Evolutionary conservation across 1,284 basidiomycete genomes (phyloP).

Genomic region (Moesziomyces globuligerus): DNA sequence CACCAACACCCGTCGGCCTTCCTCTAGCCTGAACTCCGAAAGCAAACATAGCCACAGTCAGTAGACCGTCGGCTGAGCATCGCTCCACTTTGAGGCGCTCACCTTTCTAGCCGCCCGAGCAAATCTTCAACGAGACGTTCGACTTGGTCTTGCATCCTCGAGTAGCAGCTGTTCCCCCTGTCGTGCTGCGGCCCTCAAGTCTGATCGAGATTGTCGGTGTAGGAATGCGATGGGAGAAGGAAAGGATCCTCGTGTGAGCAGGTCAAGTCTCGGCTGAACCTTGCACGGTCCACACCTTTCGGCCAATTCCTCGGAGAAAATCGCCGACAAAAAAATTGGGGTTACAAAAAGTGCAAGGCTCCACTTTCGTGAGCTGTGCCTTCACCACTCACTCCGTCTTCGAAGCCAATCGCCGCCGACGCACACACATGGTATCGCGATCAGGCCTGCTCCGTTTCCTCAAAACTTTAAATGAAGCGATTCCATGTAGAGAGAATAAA

Average conservation of each 20-base stretch:
- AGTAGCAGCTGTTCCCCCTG: background rate
- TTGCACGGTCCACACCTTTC: conserved; percentile 8
- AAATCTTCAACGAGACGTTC: conserved; percentile 12
- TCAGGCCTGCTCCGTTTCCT: too few species aligned
- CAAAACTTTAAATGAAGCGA: background rate
- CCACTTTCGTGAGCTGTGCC: too few species aligned
- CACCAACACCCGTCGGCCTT: conserved; percentile 75
- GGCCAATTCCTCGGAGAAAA: background rate
- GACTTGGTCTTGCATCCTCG: conserved; percentile 27
- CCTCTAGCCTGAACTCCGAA: conserved; percentile 69
- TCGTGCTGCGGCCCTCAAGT: too few species aligned
- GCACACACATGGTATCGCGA: too few species aligned
- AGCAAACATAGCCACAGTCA: conserved; percentile 2
- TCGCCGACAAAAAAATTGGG: conserved; percentile 7
- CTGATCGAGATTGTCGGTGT: too few species aligned
- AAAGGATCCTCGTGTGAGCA: background rate
- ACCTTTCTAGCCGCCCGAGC: conserved; percentile 11
- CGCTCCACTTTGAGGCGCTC: background rate
- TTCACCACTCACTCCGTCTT: too few species aligned
- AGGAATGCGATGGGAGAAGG: background rate
- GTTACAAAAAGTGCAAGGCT: conserved; percentile 8
- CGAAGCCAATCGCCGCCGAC: too few species aligned
- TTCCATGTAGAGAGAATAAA: too few species aligned
- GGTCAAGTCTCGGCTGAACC: conserved; percentile 2
- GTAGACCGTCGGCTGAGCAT: background rate